Conservation (phyloP, 2,329 filamentous ascomycete genomes). For the Colletotrichum sp. region DNA sequence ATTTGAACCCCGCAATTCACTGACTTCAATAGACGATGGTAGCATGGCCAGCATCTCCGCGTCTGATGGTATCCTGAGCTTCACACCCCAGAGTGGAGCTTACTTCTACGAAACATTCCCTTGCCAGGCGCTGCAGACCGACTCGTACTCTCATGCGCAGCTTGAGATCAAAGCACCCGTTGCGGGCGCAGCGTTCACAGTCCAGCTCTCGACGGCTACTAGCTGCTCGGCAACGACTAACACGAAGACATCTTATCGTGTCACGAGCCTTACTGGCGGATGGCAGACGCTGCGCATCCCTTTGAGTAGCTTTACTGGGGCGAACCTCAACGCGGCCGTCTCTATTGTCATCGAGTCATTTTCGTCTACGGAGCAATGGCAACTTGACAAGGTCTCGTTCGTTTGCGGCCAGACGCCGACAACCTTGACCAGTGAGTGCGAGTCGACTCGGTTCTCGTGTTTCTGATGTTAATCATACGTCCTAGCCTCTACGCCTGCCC, state of each 20-base stretch:
- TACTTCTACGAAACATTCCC: slow-evolving; percentile 61
- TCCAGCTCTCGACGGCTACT: slow-evolving; percentile 42
- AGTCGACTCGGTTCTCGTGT: neutral
- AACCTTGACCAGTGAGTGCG: slow-evolving; percentile 22
- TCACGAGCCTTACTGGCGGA: slow-evolving; percentile 53
- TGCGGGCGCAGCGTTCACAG: slow-evolving; percentile 29
- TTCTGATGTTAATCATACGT: neutral
- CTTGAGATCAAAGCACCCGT: slow-evolving; percentile 27
- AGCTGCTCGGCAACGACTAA: slow-evolving; percentile 45
- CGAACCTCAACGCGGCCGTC: slow-evolving; percentile 53
- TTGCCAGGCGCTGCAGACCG: slow-evolving; percentile 48
- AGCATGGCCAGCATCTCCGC: slow-evolving; percentile 48
- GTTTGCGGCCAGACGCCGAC: slow-evolving; percentile 37
- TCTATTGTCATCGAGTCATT: slow-evolving; percentile 49
- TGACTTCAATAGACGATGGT: slow-evolving; percentile 47
- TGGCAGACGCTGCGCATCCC: slow-evolving; percentile 57
- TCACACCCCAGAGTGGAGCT: slow-evolving; percentile 51
- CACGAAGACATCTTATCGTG: slow-evolving; percentile 46
- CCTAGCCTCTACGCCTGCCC: neutral
- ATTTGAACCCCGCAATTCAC: neutral
- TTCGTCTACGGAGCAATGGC: slow-evolving; percentile 36
- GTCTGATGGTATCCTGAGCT: slow-evolving; percentile 48
- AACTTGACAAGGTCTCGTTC: slow-evolving; percentile 53
- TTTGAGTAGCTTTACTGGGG: slow-evolving; percentile 51
- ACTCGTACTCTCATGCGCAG: slow-evolving; percentile 52